Conservation (phyloP, 306 rosid genomes). For the Cotoneaster glaucophyllus region DNA sequence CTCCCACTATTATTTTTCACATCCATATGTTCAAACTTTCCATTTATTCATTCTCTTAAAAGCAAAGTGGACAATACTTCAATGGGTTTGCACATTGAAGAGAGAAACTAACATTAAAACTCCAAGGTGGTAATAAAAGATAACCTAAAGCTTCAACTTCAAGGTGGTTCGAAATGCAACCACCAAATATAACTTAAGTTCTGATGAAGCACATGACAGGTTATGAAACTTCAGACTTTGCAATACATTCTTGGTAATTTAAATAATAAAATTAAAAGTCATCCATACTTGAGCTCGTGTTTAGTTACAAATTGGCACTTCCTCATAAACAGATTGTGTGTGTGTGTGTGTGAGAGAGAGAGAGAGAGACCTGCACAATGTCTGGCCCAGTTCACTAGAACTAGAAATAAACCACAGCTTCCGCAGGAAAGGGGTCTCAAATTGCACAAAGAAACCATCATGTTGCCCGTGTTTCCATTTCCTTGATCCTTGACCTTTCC, state of each 20-base stretch:
- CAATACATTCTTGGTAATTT: neutral
- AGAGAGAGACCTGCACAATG: slow-evolving; percentile 66
- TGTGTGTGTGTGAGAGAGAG: neutral
- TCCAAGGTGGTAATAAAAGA: no score
- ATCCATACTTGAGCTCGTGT: neutral
- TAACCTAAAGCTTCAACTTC: neutral
- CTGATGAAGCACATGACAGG: neutral
- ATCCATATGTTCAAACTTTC: neutral
- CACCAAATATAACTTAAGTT: neutral
- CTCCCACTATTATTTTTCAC: neutral
- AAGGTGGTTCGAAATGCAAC: neutral
- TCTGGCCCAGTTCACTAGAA: slow-evolving; percentile 76
- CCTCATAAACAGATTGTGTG: neutral
- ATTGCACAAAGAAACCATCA: slow-evolving; percentile 91
- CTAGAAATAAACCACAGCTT: slow-evolving; percentile 87
- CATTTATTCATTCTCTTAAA: neutral
- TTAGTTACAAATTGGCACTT: neutral
- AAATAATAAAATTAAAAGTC: neutral
- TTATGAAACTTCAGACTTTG: neutral
- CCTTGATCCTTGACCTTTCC: slow-evolving; percentile 98
- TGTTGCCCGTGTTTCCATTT: slow-evolving; percentile 89
- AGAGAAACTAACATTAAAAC: neutral
- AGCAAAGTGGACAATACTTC: neutral
- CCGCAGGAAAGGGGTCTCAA: slow-evolving; percentile 69
- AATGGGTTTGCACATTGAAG: neutral